Evolutionary conservation across 2,329 filamentous ascomycete genomes (phyloP).

Genomic region (Fusarium luffae): DNA sequence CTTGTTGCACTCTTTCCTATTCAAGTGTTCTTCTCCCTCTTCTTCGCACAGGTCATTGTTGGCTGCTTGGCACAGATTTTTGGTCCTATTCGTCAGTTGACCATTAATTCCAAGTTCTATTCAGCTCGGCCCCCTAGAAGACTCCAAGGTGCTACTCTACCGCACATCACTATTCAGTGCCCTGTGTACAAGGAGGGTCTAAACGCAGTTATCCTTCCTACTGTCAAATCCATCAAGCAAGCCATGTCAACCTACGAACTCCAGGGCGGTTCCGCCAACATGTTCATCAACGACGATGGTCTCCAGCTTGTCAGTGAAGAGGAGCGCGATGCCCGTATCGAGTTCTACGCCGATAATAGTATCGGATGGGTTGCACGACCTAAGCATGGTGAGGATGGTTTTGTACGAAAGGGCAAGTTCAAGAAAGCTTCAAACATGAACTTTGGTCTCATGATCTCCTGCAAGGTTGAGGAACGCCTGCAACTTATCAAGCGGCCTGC

Average conservation of each 20-base stretch:
- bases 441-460: slow-evolving; percentile 74
- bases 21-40: slow-evolving; percentile 83
- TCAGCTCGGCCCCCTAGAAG: slow-evolving; percentile 76
- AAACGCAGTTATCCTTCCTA: slow-evolving; percentile 77
- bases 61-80: slow-evolving; percentile 80
- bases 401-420: slow-evolving; percentile 72
- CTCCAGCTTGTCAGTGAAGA: slow-evolving; percentile 74
- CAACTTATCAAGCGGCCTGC: slow-evolving; percentile 64
- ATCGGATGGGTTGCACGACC: slow-evolving; percentile 77
- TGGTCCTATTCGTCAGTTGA: slow-evolving; percentile 78
- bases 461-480: slow-evolving; percentile 77
- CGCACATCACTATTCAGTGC: slow-evolving; percentile 85
- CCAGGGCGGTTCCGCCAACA: slow-evolving; percentile 81
- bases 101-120: slow-evolving; percentile 83
- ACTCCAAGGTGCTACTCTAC: slow-evolving; percentile 67
- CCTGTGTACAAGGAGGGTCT: slow-evolving; percentile 91
- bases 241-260: slow-evolving; percentile 82
- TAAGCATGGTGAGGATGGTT: slow-evolving; percentile 71
- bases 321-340: slow-evolving; percentile 70
- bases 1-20: slow-evolving; percentile 75
- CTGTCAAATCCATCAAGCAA: slow-evolving; percentile 80
- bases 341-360: slow-evolving; percentile 75
- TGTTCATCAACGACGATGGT: slow-evolving; percentile 81
- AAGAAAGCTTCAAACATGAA: slow-evolving; percentile 81
- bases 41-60: slow-evolving; percentile 82